Evolutionary conservation across 768 basidiomycete genomes (phyloP).

Genomic region (Tylopilus plumbeoviolaceoides): DNA sequence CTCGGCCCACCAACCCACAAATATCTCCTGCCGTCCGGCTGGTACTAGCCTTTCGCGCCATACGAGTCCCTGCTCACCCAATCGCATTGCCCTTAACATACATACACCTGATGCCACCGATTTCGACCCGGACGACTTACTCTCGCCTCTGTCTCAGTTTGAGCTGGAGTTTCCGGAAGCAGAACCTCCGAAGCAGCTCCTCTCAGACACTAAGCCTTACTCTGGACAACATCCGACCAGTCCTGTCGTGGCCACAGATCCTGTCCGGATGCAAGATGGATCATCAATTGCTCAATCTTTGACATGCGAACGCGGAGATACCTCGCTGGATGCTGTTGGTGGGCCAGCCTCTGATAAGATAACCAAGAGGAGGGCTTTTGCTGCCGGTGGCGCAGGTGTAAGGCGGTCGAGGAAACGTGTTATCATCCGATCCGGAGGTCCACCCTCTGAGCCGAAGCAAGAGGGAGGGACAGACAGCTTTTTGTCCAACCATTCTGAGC

Average conservation of each 20-base stretch:
- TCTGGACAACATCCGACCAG: slow-evolving; percentile 2
- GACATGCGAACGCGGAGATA: not conserved
- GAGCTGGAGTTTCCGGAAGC: slow-evolving; percentile 17
- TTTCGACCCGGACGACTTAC: slow-evolving; percentile 1
- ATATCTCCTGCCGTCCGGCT: not conserved
- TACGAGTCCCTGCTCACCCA: not conserved
- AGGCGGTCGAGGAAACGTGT: slow-evolving; percentile 8
- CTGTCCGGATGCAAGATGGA: not conserved
- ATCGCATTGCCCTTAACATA: not conserved
- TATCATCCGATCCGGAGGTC: not conserved
- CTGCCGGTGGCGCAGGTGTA: not conserved
- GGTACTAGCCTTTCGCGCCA: not conserved
- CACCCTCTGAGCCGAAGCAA: not conserved
- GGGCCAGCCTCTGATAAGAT: not conserved
- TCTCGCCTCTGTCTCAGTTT: slow-evolving; percentile 26
- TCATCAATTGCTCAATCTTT: not conserved
- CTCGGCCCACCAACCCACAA: not conserved
- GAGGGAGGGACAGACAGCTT: slow-evolving; percentile 1
- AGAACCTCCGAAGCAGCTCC: slow-evolving; percentile 18
- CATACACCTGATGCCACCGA: not conserved
- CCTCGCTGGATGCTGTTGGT: not conserved
- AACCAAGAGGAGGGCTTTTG: slow-evolving; percentile 10
- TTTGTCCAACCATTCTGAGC: slow-evolving; percentile 5
- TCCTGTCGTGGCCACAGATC: not conserved
- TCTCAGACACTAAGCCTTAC: slow-evolving; percentile 17